phyloP scores from a whole-genome alignment of 1,139 yeast genomes.

The Citeromyces hawaiiensis region DNA sequence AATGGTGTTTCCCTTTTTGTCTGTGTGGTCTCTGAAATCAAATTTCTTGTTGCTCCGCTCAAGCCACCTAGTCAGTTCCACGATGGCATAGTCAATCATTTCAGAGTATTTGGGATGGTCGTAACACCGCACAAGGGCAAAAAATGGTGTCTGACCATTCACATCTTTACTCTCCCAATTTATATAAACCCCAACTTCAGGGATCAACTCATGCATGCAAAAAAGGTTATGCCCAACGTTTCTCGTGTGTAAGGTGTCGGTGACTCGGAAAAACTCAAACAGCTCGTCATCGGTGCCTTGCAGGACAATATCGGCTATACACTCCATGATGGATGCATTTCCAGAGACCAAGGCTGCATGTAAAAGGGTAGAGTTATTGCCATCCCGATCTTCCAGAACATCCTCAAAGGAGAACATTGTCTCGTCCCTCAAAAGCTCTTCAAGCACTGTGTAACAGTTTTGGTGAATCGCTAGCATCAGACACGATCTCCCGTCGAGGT shows the following conservation, averaged over 20 bases:
- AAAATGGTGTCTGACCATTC: conserved; percentile 69
- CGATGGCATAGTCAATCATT: conserved; percentile 34
- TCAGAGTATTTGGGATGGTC: conserved; percentile 55
- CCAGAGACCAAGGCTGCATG: conserved; percentile 48
- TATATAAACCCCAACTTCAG: conserved; percentile 39
- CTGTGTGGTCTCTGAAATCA: conserved; percentile 50
- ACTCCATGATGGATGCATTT: conserved; percentile 30
- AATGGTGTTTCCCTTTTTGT: conserved; percentile 59
- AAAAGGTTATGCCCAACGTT: conserved; percentile 66
- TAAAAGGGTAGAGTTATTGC: conserved; percentile 40
- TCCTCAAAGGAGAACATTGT: conserved; percentile 52
- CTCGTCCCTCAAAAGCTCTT: conserved; percentile 29
- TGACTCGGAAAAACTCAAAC: conserved; percentile 30
- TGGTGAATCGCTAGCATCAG: conserved; percentile 38
- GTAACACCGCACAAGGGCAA: conserved; percentile 66
- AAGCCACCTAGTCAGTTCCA: conserved; percentile 30
- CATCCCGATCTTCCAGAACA: conserved; percentile 47
- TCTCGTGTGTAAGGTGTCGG: conserved; percentile 34
- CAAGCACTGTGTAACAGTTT: conserved; percentile 28
- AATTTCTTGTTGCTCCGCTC: conserved; percentile 16
- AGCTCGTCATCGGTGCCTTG: conserved; percentile 33
- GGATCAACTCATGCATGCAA: conserved; percentile 40
- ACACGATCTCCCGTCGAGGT: conserved; percentile 55
- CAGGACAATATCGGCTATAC: conserved; percentile 32
- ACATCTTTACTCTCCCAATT: conserved; percentile 64